Evolutionary conservation across 495 filamentous ascomycete species (phyloP).

Genomic region (Corynascus novoguineensis): DNA sequence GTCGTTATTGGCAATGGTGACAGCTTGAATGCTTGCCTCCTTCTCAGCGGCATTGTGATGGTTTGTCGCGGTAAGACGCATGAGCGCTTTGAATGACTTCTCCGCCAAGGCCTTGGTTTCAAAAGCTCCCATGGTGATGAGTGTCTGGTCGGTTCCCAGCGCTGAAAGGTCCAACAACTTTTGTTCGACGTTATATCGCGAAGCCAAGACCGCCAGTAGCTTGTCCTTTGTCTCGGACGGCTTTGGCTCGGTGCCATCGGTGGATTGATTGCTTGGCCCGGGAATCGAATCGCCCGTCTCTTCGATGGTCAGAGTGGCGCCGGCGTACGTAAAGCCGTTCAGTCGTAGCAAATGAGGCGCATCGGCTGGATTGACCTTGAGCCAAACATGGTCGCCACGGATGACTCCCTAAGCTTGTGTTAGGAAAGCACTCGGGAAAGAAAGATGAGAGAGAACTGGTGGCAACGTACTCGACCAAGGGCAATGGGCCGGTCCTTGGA

Average conservation of each 20-base stretch:
- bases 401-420: slow-evolving; percentile 65
- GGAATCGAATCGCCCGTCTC: slow-evolving; percentile 31
- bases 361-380: slow-evolving; percentile 59
- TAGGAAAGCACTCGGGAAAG: slow-evolving; percentile 52
- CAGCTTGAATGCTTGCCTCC: slow-evolving; percentile 64
- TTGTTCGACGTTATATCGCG: slow-evolving; percentile 60
- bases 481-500: slow-evolving; percentile 54
- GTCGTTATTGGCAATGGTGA: slow-evolving; percentile 71
- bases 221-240: slow-evolving; percentile 42
- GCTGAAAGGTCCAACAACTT: slow-evolving; percentile 78
- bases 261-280: background rate
- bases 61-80: slow-evolving; percentile 68
- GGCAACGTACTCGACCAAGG: slow-evolving; percentile 75
- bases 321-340: slow-evolving; percentile 61
- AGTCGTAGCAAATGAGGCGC: slow-evolving; percentile 55
- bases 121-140: slow-evolving; percentile 71
- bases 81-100: slow-evolving; percentile 85
- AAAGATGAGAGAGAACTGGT: slow-evolving; percentile 9
- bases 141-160: slow-evolving; percentile 60
- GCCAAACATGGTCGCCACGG: slow-evolving; percentile 63
- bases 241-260: slow-evolving; percentile 14
- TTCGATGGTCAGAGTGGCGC: slow-evolving; percentile 51
- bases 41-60: slow-evolving; percentile 63
- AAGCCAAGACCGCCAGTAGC: slow-evolving; percentile 54
- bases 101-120: slow-evolving; percentile 60